Evolutionary conservation across 805 yeast genomes (phyloP).

Genomic region (Myxozyma melibiosi): DNA sequence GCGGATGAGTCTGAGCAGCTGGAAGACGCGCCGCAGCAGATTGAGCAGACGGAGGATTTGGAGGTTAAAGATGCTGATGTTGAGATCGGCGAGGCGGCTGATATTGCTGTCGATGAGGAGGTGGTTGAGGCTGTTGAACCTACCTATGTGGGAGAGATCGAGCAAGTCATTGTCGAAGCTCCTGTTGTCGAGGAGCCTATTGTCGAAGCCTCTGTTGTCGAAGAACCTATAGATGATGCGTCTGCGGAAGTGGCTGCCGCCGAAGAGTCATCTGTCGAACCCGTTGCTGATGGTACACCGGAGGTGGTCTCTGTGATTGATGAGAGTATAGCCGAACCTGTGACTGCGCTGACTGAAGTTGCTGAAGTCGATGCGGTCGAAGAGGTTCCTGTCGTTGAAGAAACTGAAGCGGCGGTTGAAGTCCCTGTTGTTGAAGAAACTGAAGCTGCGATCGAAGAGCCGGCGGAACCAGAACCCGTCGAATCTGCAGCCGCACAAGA

Average conservation of each 20-base stretch:
- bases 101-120: not conserved
- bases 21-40: too few relatives aligned
- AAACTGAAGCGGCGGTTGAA: not conserved
- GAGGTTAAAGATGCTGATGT: not conserved
- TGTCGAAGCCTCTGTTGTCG: not conserved
- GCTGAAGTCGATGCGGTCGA: not conserved
- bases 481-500: too few relatives aligned
- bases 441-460: not conserved
- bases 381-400: not conserved
- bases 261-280: too few relatives aligned
- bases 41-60: too few relatives aligned
- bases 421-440: not conserved
- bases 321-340: not conserved
- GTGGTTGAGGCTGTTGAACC: not conserved
- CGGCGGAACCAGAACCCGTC: not conserved
- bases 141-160: too few relatives aligned
- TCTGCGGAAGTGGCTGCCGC: too few relatives aligned
- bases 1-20: not conserved
- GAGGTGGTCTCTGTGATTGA: not conserved
- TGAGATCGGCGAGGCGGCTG: not conserved
- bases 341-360: not conserved
- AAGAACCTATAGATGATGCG: too few relatives aligned
- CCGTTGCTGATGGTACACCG: not conserved
- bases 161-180: too few relatives aligned
- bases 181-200: not conserved